Evolutionary conservation across 2,329 filamentous ascomycete species (phyloP), one percentile per base, ranked within the genome.

Genomic region (Acarospora socialis): DNA sequence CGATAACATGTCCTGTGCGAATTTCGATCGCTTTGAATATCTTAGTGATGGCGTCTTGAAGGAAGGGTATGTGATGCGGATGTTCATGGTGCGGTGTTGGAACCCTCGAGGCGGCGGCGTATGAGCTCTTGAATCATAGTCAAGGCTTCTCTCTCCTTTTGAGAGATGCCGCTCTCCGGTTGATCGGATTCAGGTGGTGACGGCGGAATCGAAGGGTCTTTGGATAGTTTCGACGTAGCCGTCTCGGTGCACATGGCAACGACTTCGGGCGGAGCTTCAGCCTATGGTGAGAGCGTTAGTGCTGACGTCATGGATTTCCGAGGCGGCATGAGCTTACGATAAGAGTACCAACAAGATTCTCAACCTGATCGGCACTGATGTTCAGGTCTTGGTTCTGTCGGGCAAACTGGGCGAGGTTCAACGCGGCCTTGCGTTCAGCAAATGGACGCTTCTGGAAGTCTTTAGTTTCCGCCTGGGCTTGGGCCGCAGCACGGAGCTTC

Each of bases 331-430:
- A 12, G 8, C 38, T 35, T 33, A 40, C 36, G 17, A 30, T 41
- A 16, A 41, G 33, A 15, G 36, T 34, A 13, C 24, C 21, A n/a
- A 41, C 39, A 27, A 41, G 36, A 9, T 39, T 41, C 14, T 30
- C 20, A 7, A 36, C 27, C 8, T 18, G 19, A 23, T 35, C 30
- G 4, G 34, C 8, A 30, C 25, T 30, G 19, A 33, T n/a, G 6
- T 26, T 26, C 15, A 13, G 30, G 27, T 9, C 20, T 19, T 8
- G 14, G 19, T 28, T 22, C 8, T 32, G 17, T 12, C 19, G 24
- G 14, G 34, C 30, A 19, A 39, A 27, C 30, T 41, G 40, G 16
- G 23, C 28, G 5, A 43, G 30, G 16, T 32, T 36, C 16, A 37
- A 17, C 12, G 39, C 41, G 7, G 39, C 39, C 25, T 41, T 26